Evolutionary conservation across 2,329 filamentous ascomycete species (phyloP).

Genomic region (Dothideomycetes sp.): DNA sequence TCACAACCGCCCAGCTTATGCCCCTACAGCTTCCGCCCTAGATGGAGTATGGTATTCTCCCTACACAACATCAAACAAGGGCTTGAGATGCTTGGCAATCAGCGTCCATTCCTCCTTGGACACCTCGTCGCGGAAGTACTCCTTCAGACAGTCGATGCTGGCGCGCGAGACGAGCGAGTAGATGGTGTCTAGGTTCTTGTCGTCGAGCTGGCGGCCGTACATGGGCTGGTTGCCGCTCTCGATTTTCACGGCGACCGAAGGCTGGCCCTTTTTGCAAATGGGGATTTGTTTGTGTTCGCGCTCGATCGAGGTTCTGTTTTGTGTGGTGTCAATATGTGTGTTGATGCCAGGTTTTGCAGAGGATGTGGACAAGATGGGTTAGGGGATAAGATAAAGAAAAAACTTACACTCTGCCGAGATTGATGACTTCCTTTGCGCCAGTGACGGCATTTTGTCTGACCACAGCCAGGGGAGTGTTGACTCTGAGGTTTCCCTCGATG

Average conservation of each 20-base stretch:
- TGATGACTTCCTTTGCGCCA: conserved; percentile 71
- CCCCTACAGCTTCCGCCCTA: too few species aligned
- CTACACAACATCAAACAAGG: conserved; percentile 77
- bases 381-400: not conserved
- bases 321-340: conserved; percentile 14
- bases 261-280: conserved; percentile 89
- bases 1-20: too few species aligned
- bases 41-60: too few species aligned
- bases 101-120: conserved; percentile 88
- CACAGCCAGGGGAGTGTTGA: conserved; percentile 82
- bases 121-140: conserved; percentile 84
- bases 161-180: conserved; percentile 80
- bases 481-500: conserved; percentile 71
- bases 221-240: conserved; percentile 86
- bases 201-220: conserved; percentile 91
- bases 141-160: conserved; percentile 91
- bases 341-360: conserved; percentile 5
- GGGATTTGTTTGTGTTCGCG: conserved; percentile 92
- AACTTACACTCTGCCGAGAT: conserved; percentile 81
- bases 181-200: conserved; percentile 58
- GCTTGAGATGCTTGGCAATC: conserved; percentile 83
- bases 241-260: conserved; percentile 96
- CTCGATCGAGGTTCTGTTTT: conserved; percentile 87
- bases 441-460: conserved; percentile 74
- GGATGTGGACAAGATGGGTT: not conserved